Conservation (phyloP, 257 asterid genomes). For the Scutellaria galericulata region DNA sequence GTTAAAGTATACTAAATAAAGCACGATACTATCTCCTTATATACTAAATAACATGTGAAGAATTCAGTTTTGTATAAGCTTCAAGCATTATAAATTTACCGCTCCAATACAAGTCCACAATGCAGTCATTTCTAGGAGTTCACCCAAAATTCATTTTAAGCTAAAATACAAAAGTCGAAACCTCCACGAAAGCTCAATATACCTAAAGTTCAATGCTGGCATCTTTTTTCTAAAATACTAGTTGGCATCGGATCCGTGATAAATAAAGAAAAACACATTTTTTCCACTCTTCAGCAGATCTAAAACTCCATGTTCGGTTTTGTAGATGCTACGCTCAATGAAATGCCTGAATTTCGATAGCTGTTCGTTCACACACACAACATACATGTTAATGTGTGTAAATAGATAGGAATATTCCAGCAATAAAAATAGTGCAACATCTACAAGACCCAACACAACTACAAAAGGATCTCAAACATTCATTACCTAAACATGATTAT, state of each 20-base stretch:
- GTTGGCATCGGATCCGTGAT: not conserved
- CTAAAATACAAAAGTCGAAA: not conserved
- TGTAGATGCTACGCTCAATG: not conserved
- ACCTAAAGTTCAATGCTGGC: not conserved
- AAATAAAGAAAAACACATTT: not conserved
- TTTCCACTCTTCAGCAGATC: not conserved
- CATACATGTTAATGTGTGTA: not conserved
- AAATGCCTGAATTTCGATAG: not conserved
- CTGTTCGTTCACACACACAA: not conserved
- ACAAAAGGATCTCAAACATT: not conserved
- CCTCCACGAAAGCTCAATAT: not conserved
- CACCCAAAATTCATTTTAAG: not conserved
- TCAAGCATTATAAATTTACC: not conserved
- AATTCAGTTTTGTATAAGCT: not conserved
- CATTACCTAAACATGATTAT: not conserved
- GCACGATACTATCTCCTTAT: not conserved
- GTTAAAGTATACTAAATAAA: slow-evolving; percentile 9
- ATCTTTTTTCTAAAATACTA: not conserved
- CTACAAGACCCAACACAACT: not conserved
- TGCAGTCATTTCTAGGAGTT: not conserved
- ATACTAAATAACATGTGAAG: not conserved
- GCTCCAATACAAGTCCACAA: not conserved
- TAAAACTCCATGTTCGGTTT: not conserved
- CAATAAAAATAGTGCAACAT: not conserved
- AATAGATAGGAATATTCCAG: not conserved